phyloP scores from a whole-genome alignment of 2,329 filamentous ascomycete species.

The Incumbomyces delicatus region DNA sequence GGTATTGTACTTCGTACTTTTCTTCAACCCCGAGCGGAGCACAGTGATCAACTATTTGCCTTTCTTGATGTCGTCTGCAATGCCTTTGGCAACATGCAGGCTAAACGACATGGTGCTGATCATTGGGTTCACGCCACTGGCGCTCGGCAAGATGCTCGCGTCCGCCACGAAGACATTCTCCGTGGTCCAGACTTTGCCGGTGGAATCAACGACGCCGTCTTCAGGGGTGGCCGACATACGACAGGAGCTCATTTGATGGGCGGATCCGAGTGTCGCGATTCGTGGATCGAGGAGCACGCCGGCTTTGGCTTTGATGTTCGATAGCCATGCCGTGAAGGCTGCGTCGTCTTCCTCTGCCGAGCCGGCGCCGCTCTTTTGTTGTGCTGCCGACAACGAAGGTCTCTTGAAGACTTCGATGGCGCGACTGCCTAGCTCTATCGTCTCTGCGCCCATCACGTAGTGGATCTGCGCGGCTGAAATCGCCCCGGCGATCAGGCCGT shows the following conservation, averaged over 20 bases:
- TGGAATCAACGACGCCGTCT: conserved; percentile 35
- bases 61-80: too few species aligned
- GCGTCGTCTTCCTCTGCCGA: conserved; percentile 34
- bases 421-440: conserved; percentile 60
- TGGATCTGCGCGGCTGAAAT: conserved; percentile 65
- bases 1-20: too few species aligned
- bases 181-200: conserved; percentile 38
- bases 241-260: conserved; percentile 44
- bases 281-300: conserved; percentile 36
- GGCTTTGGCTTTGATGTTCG: conserved; percentile 35
- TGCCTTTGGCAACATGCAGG: conserved; percentile 35
- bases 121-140: conserved; percentile 44
- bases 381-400: too few species aligned
- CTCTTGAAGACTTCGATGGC: conserved; percentile 56
- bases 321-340: conserved; percentile 47
- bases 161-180: conserved; percentile 39
- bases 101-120: conserved; percentile 42
- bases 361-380: background rate
- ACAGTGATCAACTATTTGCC: too few species aligned
- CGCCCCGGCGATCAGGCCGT: conserved; percentile 61
- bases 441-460: conserved; percentile 67
- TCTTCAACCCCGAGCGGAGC: too few species aligned
- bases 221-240: conserved; percentile 36
- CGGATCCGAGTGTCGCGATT: conserved; percentile 27
- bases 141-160: conserved; percentile 42